Evolutionary conservation across 2,329 filamentous ascomycete genomes (phyloP), one percentile per base, ranked within the genome.

Genomic region (Aureobasidium uvarum): DNA sequence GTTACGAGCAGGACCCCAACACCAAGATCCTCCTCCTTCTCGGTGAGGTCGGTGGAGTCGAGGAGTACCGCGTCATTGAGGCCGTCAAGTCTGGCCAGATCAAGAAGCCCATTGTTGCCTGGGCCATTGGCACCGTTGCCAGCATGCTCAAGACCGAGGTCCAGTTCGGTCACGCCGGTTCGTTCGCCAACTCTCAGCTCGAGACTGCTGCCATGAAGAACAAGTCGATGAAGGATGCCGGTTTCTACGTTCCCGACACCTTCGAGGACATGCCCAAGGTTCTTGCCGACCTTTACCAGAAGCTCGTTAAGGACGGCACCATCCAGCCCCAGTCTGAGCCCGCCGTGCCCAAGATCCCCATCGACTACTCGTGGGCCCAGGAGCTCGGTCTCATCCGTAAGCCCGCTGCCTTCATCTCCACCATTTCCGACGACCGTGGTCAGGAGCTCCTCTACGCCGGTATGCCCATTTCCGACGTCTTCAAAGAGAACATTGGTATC

Each of bases 81-180:
- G 95, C 95, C 68, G 91, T 99, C 73, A 95, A 98, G 88, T 85
- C 90, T 71, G 95, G 95, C 74, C 81, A 86, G 77, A 96, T 99
- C 79, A 99, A 89, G 78, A 99, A 99, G 88, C 95, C 95, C 74
- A 95, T 99, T 75, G 93, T 99, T 68, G 95, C 95, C 50, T 99
- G 95, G 95, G 95, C 95, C 72, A 99, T 99, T 76, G 95, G 95
- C 84, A 99, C 95, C 74, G 97, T 96, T 80, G 95, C 95, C 70
- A 94, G 91, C 86, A 95, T 99, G 92, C 96, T 99, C 85, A 98
- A 96, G 89, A 99, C 95, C 46, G 95, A 99, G 84, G 95, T 99
- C 52, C 95, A 99, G 81, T 99, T 99, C 82, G 95, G 95, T 76
- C 95, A 99, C 84, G 95, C 95, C 74, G 95, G 95, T 81, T 92